Conservation (phyloP, 1,139 yeast species). For the Ogataea hybrid region DNA sequence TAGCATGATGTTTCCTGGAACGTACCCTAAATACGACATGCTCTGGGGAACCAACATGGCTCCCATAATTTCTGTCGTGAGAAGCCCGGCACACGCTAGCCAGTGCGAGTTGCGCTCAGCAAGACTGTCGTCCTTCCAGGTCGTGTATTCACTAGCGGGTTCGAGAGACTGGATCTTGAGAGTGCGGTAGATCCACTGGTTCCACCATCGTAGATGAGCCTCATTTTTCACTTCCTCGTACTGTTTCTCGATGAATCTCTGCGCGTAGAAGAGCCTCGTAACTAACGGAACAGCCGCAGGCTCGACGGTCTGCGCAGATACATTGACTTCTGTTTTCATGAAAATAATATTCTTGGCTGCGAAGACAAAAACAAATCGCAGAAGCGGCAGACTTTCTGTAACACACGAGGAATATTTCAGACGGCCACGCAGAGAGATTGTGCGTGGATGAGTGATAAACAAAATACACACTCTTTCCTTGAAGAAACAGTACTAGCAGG, state of each 20-base stretch:
- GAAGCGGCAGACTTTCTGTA: background rate
- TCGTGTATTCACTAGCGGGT: slow-evolving; percentile 13
- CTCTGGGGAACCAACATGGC: slow-evolving; percentile 45
- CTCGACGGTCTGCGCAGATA: background rate
- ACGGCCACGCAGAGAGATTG: too few relatives aligned
- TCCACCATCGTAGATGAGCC: slow-evolving; percentile 1
- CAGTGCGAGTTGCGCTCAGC: slow-evolving; percentile 19
- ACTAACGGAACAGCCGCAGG: slow-evolving; percentile 7
- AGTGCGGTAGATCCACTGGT: slow-evolving; percentile 1
- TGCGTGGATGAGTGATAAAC: too few relatives aligned
- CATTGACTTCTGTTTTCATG: background rate
- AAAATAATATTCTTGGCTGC: background rate
- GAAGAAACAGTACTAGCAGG: too few relatives aligned
- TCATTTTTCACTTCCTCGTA: slow-evolving; percentile 11
- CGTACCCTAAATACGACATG: slow-evolving; percentile 40
- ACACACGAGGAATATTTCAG: too few relatives aligned
- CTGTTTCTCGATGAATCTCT: slow-evolving; percentile 17
- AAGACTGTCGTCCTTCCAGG: slow-evolving; percentile 17
- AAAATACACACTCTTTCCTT: too few relatives aligned
- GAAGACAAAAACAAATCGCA: slow-evolving; percentile 1
- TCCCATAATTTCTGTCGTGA: slow-evolving; percentile 47
- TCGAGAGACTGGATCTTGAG: slow-evolving; percentile 12
- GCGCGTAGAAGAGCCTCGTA: slow-evolving; percentile 21
- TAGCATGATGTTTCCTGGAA: slow-evolving; percentile 40
- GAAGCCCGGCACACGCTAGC: slow-evolving; percentile 40